A percentile compares a stretch with the other conserved stretches of the same genome.
phyloP scores from a whole-genome alignment of 305 asterid genomes.

The Plantago coronopus region DNA sequence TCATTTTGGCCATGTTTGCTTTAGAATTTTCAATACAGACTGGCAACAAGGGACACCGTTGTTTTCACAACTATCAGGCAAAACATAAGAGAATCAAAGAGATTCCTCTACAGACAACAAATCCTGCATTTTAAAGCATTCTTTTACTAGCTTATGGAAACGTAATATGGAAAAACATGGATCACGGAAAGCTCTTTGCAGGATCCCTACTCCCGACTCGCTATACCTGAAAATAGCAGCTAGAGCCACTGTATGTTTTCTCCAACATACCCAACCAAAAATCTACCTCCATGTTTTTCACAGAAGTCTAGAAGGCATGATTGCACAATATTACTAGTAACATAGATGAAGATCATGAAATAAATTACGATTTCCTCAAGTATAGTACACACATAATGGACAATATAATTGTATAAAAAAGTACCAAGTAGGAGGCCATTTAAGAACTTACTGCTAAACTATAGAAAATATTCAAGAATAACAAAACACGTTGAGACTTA shows the following conservation, averaged over 20 bases:
- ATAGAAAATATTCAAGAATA: conserved; percentile 18
- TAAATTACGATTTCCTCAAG: no score
- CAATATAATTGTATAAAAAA: background rate
- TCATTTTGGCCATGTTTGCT: background rate
- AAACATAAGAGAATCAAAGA: background rate
- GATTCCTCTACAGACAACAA: background rate
- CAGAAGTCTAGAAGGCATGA: no score
- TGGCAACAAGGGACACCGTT: background rate
- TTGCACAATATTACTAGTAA: no score
- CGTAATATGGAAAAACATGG: background rate
- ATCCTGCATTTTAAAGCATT: background rate
- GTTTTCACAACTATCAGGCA: background rate
- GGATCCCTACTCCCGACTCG: no score
- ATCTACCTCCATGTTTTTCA: no score
- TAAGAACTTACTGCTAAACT: conserved; percentile 6
- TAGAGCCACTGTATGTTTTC: background rate
- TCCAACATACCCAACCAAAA: background rate
- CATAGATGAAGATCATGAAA: no score
- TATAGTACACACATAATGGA: background rate
- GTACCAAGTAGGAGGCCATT: background rate
- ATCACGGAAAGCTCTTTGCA: background rate
- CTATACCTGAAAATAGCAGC: no score
- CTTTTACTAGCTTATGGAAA: background rate
- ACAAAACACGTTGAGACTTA: conserved; percentile 29
- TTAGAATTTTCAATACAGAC: conserved; percentile 3